These are phyloP conservation scores for Aspergillus funiculosus DNA, from an alignment of 495 filamentous ascomycete genomes.

Conservation along the genomic window DNA sequence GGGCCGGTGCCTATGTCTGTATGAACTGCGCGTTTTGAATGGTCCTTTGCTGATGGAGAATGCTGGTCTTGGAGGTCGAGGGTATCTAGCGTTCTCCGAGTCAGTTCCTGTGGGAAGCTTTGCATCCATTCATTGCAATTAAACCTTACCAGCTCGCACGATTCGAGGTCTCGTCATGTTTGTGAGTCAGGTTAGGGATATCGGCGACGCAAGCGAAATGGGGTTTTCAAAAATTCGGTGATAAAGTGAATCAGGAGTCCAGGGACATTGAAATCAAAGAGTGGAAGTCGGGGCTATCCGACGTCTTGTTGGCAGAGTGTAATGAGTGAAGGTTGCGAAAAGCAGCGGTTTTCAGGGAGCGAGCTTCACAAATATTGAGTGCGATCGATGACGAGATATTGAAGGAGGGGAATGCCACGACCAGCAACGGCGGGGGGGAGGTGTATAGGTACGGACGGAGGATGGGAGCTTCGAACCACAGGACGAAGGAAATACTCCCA, in stretches of 20 bases:
- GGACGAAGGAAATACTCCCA: constrained; percentile 30
- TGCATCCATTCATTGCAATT: not conserved
- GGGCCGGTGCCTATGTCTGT: constrained; percentile 51
- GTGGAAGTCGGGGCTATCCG: constrained; percentile 8
- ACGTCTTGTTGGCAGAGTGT: not conserved
- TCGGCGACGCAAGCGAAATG: constrained; percentile 9
- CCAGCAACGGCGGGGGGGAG: constrained; percentile 28
- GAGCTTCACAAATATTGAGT: constrained; percentile 7
- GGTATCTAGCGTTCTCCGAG: constrained; percentile 58
- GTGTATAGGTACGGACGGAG: constrained; percentile 15
- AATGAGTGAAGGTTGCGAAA: constrained; percentile 2
- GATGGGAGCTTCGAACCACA: constrained; percentile 11
- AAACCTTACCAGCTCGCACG: constrained; percentile 65
- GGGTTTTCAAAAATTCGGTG: constrained; percentile 1
- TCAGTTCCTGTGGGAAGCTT: not conserved
- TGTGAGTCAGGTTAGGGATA: constrained; percentile 13
- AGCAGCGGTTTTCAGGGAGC: constrained; percentile 3
- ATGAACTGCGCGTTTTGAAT: constrained; percentile 51
- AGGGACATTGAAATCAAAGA: constrained; percentile 11
- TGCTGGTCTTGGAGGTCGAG: constrained; percentile 87
- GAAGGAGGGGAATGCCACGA: constrained; percentile 22
- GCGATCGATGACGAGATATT: constrained; percentile 10
- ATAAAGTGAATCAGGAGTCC: constrained; percentile 11
- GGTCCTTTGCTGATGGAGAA: constrained; percentile 76
- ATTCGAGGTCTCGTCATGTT: constrained; percentile 71